These are phyloP conservation scores for Medicago lupulina DNA, from an alignment of 306 rosid genomes.

Conservation along the genomic window DNA sequence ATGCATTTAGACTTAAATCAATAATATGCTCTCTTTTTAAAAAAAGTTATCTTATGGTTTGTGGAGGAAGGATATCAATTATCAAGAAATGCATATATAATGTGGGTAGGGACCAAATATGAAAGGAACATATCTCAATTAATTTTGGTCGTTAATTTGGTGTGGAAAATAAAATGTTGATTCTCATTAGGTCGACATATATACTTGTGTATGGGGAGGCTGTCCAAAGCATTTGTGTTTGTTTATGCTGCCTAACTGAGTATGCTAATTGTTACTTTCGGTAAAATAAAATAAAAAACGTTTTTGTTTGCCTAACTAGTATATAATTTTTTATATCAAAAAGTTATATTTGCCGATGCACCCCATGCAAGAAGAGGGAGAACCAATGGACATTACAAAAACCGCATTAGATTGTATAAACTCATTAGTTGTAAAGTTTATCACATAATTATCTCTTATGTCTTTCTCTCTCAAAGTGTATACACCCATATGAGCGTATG, in stretches of 20 bases:
- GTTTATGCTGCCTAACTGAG: slow-evolving; percentile 34
- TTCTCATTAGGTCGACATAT: slow-evolving; percentile 22
- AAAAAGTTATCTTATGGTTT: slow-evolving; percentile 46
- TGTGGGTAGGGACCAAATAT: slow-evolving; percentile 54
- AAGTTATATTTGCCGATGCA: no score
- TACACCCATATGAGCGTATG: no score
- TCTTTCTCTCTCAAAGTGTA: no score
- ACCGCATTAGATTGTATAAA: no score
- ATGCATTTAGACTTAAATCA: slow-evolving; percentile 43
- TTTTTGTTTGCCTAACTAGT: no score
- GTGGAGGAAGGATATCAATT: slow-evolving; percentile 47
- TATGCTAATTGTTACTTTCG: not conserved
- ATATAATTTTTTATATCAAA: no score
- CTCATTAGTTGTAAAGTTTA: no score
- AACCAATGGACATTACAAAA: no score
- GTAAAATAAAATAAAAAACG: no score
- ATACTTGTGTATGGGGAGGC: slow-evolving; percentile 4
- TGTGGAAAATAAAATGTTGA: not conserved
- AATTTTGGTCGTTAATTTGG: slow-evolving; percentile 32
- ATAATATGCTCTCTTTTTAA: slow-evolving; percentile 36
- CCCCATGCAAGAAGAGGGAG: no score
- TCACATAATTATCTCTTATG: no score
- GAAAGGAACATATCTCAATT: slow-evolving; percentile 45
- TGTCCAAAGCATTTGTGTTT: slow-evolving; percentile 39
- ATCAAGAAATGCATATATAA: slow-evolving; percentile 14